Percentiles rank a stretch among this genome's conserved stretches.
phyloP scores from a whole-genome alignment of 345 rosid genomes.

The Cardamine occulta region DNA sequence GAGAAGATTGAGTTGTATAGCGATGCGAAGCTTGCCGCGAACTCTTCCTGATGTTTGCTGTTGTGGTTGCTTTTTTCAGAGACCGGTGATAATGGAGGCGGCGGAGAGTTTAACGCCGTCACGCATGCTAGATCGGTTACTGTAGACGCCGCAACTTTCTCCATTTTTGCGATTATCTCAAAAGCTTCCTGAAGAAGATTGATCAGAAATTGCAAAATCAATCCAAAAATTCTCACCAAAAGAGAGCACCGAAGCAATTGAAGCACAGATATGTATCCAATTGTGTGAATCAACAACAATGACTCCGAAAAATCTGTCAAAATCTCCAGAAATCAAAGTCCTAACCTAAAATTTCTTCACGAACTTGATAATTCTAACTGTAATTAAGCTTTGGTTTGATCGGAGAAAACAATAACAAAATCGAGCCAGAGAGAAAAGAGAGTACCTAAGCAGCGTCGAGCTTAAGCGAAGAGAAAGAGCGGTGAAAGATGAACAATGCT shows the following conservation, averaged over 20 bases:
- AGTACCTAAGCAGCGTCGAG: constrained; percentile 17
- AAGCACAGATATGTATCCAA: neutral
- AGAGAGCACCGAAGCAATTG: neutral
- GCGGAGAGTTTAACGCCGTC: constrained; percentile 37
- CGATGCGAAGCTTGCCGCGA: constrained; percentile 58
- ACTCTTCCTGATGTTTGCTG: constrained; percentile 44
- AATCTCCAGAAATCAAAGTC: constrained; percentile 1
- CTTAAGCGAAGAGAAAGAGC: constrained; percentile 38
- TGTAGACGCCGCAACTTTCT: constrained; percentile 43
- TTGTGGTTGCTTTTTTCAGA: constrained; percentile 35
- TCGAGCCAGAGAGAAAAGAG: constrained; percentile 17
- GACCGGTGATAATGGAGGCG: constrained; percentile 42
- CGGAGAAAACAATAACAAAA: constrained; percentile 14
- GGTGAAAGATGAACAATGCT: constrained; percentile 38
- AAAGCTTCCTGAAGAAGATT: constrained; percentile 41
- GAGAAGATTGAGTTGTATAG: constrained; percentile 70
- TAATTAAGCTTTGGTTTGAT: neutral
- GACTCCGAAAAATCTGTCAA: constrained; percentile 8
- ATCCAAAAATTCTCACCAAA: neutral
- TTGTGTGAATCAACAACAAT: neutral
- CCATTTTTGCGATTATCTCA: constrained; percentile 34
- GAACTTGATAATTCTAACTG: neutral
- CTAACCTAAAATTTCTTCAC: neutral
- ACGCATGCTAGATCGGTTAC: constrained; percentile 44
- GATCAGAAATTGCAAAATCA: neutral